Percentiles rank a stretch among this genome's conserved stretches.
Conservation (phyloP, 345 rosid genomes). For the Nephelium lappaceum region DNA sequence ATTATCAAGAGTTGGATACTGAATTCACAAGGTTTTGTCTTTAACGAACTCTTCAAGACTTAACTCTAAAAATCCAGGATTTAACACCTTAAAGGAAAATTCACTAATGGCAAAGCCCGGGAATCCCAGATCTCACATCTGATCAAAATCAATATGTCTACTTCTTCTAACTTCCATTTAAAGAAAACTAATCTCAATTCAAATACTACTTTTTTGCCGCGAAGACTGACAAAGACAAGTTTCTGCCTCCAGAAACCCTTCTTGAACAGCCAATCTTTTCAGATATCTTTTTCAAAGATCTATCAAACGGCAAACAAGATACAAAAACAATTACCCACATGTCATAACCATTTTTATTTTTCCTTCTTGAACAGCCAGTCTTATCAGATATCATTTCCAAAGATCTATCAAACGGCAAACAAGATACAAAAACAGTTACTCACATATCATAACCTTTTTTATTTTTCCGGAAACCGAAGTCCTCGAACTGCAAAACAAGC, state of each 20-base stretch:
- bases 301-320: not conserved
- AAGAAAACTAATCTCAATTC: not conserved
- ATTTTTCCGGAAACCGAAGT: not conserved
- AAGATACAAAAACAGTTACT: not conserved
- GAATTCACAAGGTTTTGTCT: not conserved
- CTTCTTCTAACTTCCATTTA: not conserved
- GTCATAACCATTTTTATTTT: no score
- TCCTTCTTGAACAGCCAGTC: not conserved
- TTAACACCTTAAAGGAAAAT: no score
- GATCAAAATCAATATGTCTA: not conserved
- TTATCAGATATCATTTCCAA: slow-evolving; percentile 2
- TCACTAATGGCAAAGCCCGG: not conserved
- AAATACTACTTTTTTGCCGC: not conserved
- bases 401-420: not conserved
- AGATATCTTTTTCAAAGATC: slow-evolving; percentile 13
- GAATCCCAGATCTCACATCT: not conserved
- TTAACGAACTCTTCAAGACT: not conserved
- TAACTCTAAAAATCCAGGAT: no score
- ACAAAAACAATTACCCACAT: not conserved
- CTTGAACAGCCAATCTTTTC: not conserved
- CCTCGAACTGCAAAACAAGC: not conserved
- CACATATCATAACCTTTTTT: not conserved
- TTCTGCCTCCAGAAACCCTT: not conserved
- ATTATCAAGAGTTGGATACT: not conserved
- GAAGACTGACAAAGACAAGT: not conserved